Base-by-base conservation (phyloP, 2,329 filamentous ascomycete species). In the Nemania sp. region DNA sequence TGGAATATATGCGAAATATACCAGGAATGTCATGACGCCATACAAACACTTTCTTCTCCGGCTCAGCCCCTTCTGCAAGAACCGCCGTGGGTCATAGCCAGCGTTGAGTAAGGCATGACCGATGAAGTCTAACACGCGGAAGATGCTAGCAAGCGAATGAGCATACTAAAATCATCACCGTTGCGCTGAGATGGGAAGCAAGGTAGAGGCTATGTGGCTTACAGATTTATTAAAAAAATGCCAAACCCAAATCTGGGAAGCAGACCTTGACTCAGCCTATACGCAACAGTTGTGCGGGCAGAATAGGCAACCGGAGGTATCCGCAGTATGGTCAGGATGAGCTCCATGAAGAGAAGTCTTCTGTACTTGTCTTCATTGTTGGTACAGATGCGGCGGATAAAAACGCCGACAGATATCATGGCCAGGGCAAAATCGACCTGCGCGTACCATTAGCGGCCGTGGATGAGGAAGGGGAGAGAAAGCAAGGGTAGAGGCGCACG, bases 1-100 rank as follows among this genome's bases (percentile, higher is more conserved):
- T 54, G 71, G 71, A 59, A 72, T 72, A 65, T 70, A 72, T 53
- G 71, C 71, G 61, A 71, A 72, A 66, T 71, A 72, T 56, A 72
- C 71, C 54, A 72, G 66, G 52, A 72, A 71, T 1, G 71, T 72
- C 46, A 65, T 66, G 55, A 68, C 61, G n/a, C 64, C 67, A 52
- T 70, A 72, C 37, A 72, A 43, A 29, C 66, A 17, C 54, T 72
- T 72, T 51, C 62, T 67, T 45, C 59, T 64, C 21, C 64, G 48
- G 29, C 64, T 54, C 32, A 72, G 59, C 2, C 67, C 64, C 35
- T 63, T 67, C 52, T 70, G 60, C 15, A 72, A 66, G 29, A 72
- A 69, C 57, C 64, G 69, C 47, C 70, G 65, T 25, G 71, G 71
- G 55, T 72, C 71, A 34, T 72, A 72, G 35, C 71, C 71, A 43